These are phyloP conservation scores for Parachlorella kessleri DNA, from an alignment of 139 green algal species.

Conservation along the genomic window DNA sequence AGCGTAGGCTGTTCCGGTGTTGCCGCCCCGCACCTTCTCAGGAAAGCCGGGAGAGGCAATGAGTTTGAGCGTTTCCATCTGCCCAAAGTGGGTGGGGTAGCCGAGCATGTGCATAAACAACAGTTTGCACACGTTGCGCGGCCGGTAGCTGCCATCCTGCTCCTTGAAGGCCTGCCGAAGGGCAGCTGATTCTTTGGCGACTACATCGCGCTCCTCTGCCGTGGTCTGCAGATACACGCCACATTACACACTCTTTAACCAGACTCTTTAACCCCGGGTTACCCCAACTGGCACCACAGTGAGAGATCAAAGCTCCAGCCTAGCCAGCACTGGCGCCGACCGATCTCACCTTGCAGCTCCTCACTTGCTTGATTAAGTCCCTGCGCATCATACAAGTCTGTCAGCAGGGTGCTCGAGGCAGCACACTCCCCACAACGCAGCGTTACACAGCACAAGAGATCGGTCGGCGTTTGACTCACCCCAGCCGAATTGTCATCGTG, in stretches of 20 bases:
- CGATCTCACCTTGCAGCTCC: conserved; percentile 17
- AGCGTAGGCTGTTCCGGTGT: too few species aligned
- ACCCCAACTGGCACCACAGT: too few species aligned
- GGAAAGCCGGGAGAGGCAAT: conserved; percentile 83
- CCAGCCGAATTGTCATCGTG: too few species aligned
- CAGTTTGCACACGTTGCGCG: conserved; percentile 98
- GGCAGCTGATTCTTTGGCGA: conserved; percentile 94
- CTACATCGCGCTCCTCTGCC: conserved; percentile 94
- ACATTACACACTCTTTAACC: too few species aligned
- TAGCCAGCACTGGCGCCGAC: too few species aligned
- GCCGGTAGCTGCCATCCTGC: conserved; percentile 62
- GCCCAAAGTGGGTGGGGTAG: conserved; percentile 99
- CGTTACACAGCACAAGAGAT: too few species aligned
- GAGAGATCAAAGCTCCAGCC: background rate
- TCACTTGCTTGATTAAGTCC: conserved; percentile 30
- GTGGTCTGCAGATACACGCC: conserved; percentile 93
- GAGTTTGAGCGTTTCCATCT: conserved; percentile 99
- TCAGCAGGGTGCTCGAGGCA: too few species aligned
- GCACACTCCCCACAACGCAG: too few species aligned
- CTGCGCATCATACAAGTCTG: too few species aligned
- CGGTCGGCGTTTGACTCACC: too few species aligned
- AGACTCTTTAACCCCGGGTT: too few species aligned
- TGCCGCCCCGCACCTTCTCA: conserved; percentile 89
- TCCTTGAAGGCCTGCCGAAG: conserved; percentile 89
- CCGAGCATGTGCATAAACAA: conserved; percentile 99